A percentile compares a stretch with the other conserved stretches of the same genome.
Conservation (phyloP, 306 rosid genomes). For the Quercus rubra region DNA sequence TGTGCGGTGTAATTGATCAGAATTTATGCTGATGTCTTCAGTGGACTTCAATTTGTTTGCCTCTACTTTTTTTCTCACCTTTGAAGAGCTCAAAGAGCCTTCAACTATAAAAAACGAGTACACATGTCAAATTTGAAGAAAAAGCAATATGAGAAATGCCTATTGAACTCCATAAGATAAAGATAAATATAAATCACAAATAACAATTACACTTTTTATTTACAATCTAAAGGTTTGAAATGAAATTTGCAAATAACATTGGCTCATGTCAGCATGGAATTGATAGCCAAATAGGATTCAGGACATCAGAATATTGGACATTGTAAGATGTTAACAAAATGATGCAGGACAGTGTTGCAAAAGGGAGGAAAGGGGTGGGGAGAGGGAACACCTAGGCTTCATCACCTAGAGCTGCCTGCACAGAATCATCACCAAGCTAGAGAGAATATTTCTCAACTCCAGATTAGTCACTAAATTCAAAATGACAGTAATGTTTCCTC, state of each 20-base stretch:
- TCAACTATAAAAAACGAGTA: conserved; percentile 46
- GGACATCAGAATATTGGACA: not conserved
- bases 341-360: too few species aligned
- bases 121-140: not conserved
- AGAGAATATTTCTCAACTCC: too few species aligned
- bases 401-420: too few species aligned
- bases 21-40: conserved; percentile 17
- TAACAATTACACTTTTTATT: not conserved
- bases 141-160: not conserved
- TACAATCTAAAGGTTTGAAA: too few species aligned
- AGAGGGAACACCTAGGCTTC: too few species aligned
- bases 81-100: conserved; percentile 81
- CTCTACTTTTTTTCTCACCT: conserved; percentile 41
- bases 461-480: too few species aligned
- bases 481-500: too few species aligned
- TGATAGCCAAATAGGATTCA: not conserved
- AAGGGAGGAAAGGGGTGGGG: too few species aligned
- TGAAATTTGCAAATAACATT: too few species aligned
- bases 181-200: not conserved
- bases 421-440: too few species aligned
- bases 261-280: not conserved
- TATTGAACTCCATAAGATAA: not conserved
- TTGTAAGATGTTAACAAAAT: too few species aligned
- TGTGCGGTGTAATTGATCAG: conserved; percentile 22
- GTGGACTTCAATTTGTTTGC: conserved; percentile 31